Evolutionary conservation across 2,329 filamentous ascomycete species (phyloP).

Genomic region (Colletotrichum abscissum): DNA sequence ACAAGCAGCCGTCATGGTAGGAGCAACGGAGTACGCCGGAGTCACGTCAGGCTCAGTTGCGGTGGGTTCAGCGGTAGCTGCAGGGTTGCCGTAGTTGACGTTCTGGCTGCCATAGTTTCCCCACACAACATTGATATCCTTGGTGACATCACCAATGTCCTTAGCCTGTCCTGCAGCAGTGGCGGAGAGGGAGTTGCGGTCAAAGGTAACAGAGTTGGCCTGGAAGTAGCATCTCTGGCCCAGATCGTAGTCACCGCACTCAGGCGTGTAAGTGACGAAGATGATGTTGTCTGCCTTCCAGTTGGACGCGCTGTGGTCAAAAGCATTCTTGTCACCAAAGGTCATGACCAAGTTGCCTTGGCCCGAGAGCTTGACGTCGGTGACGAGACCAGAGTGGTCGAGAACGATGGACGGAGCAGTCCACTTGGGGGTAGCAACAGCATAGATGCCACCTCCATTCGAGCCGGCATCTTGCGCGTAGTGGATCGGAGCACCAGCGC

Average conservation of each 20-base stretch:
- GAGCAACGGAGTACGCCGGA: neutral
- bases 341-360: neutral
- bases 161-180: neutral
- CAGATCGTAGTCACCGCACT: neutral
- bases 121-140: neutral
- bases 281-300: neutral
- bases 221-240: constrained; percentile 1
- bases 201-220: neutral
- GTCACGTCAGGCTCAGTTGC: neutral
- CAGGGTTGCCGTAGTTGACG: neutral
- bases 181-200: neutral
- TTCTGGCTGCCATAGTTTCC: neutral
- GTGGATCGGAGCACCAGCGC: neutral
- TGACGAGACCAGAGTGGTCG: neutral
- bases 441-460: neutral
- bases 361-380: neutral
- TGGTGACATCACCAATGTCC: neutral
- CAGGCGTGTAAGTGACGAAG: neutral
- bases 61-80: neutral
- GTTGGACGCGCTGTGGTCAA: neutral
- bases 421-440: neutral
- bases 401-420: neutral
- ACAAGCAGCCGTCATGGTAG: neutral
- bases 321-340: neutral
- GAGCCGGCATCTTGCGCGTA: neutral